phyloP scores from a whole-genome alignment of 176 grass and related monocot genomes.

The Juncus effusus region DNA sequence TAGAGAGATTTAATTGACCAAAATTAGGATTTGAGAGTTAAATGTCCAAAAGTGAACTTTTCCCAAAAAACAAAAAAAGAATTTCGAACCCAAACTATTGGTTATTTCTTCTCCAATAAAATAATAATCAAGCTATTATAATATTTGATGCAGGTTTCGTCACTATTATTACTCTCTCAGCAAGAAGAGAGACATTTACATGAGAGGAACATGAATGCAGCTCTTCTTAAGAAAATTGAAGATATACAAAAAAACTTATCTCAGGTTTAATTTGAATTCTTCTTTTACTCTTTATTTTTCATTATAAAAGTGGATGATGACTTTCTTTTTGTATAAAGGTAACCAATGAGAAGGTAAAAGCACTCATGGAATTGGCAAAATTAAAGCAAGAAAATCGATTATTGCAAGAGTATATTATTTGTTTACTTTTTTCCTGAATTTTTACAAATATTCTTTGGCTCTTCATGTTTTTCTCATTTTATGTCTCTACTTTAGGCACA shows the following conservation, averaged over 20 bases:
- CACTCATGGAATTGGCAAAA: slow-evolving; percentile 84
- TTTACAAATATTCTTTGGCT: neutral
- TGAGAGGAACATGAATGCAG: slow-evolving; percentile 68
- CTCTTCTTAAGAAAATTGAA: slow-evolving; percentile 50
- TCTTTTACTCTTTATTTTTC: slow-evolving; percentile 17
- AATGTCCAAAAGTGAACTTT: no score
- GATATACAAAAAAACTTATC: slow-evolving; percentile 86
- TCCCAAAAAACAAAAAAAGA: no score
- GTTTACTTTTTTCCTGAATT: neutral
- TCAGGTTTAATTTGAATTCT: slow-evolving; percentile 48
- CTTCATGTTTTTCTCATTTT: slow-evolving; percentile 9
- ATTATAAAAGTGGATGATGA: neutral
- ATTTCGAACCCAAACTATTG: no score
- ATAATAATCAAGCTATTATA: slow-evolving; percentile 2
- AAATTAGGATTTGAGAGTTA: no score
- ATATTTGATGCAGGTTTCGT: slow-evolving; percentile 48
- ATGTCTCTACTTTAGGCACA: slow-evolving; percentile 18
- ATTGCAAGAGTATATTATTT: slow-evolving; percentile 53
- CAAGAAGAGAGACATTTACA: slow-evolving; percentile 88
- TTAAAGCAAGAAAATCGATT: slow-evolving; percentile 69
- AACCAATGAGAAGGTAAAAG: slow-evolving; percentile 82
- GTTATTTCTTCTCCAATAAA: no score
- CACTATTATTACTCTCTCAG: slow-evolving; percentile 89
- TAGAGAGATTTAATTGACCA: no score
- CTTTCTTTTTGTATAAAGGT: slow-evolving; percentile 45